Conservation (phyloP, 306 rosid genomes). For the Begonia fuchsioides region DNA sequence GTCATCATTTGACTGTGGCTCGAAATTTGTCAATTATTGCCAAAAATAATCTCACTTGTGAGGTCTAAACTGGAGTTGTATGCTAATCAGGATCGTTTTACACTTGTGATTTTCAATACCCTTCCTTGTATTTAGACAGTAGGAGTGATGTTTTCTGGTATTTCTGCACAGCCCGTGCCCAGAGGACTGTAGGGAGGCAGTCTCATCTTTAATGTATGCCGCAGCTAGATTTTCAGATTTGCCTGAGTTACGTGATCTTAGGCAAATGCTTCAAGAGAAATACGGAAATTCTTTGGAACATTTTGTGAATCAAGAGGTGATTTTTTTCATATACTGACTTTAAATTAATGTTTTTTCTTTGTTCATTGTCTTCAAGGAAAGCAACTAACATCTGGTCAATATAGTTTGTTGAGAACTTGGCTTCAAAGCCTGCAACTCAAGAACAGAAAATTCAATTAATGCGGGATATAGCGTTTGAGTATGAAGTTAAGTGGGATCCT, state of each 20-base stretch:
- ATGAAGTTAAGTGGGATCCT: constrained; percentile 77
- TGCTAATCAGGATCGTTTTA: no score
- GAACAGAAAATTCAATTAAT: constrained; percentile 61
- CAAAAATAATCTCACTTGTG: no score
- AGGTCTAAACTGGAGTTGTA: no score
- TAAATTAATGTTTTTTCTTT: no score
- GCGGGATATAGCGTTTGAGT: constrained; percentile 64
- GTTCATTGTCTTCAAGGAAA: no score
- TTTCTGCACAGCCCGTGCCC: constrained; percentile 67
- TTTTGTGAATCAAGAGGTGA: constrained; percentile 67
- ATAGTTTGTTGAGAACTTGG: constrained; percentile 65
- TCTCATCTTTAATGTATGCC: constrained; percentile 65
- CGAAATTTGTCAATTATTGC: no score
- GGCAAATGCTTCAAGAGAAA: constrained; percentile 75
- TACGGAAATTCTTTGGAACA: constrained; percentile 39
- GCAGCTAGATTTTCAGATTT: constrained; percentile 97
- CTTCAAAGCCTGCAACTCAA: constrained; percentile 50
- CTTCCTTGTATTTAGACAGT: no score
- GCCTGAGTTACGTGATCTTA: constrained; percentile 87
- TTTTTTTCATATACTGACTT: no score
- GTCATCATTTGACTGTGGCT: no score
- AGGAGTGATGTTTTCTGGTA: no score
- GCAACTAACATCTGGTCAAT: neutral
- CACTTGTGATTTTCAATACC: no score
- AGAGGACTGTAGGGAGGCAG: no score